Conservation (phyloP, 164 flowering plant species). For the Litsea cubeba region DNA sequence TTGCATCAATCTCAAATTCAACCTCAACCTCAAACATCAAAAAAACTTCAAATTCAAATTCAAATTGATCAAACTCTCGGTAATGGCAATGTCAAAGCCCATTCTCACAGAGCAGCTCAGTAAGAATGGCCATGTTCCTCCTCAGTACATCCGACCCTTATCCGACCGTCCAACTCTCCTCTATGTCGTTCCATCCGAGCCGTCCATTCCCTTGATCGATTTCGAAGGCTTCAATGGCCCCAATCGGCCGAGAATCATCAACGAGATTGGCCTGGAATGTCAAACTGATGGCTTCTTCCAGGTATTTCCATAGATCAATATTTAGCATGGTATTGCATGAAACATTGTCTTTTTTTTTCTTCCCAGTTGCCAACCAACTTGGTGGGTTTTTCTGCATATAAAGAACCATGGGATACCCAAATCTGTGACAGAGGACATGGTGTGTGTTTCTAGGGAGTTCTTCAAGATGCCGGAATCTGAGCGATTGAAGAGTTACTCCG, state of each 20-base stretch:
- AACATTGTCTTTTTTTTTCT: background rate
- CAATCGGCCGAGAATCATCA: slow-evolving; percentile 21
- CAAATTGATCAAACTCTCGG: no score
- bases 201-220: slow-evolving; percentile 46
- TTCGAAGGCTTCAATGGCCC: slow-evolving; percentile 32
- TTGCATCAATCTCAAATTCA: no score
- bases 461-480: slow-evolving; percentile 48
- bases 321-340: background rate
- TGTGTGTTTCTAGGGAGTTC: slow-evolving; percentile 37
- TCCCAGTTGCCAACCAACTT: background rate
- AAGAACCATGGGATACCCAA: slow-evolving; percentile 49
- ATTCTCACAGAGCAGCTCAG: slow-evolving; percentile 31
- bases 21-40: no score
- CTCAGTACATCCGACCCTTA: slow-evolving; percentile 41
- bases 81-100: background rate
- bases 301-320: slow-evolving; percentile 6
- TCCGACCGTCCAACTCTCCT: slow-evolving; percentile 48
- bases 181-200: slow-evolving; percentile 15
- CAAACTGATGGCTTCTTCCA: slow-evolving; percentile 50
- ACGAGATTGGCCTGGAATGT: slow-evolving; percentile 40
- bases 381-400: background rate
- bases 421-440: slow-evolving; percentile 25
- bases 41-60: no score
- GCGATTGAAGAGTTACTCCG: slow-evolving; percentile 46
- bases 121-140: slow-evolving; percentile 19